Conservation (phyloP, 305 asterid genomes). For the Caryopteris hybrid region DNA sequence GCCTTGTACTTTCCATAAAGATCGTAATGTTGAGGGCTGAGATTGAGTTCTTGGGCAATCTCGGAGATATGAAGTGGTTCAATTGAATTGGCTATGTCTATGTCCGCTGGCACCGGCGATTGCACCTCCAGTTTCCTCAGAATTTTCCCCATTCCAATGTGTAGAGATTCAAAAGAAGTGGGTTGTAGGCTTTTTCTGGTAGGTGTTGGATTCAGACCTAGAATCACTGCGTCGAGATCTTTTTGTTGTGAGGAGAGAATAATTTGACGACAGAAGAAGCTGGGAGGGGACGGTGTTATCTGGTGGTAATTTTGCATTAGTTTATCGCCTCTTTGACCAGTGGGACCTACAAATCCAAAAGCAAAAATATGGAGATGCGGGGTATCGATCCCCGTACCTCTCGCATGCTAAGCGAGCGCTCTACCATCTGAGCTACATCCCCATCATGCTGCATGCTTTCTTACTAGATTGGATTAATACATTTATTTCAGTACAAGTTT, state of each 20-base stretch:
- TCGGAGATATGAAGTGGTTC: slow-evolving; percentile 75
- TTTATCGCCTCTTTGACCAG: no score
- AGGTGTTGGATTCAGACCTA: no score
- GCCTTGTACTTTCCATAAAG: slow-evolving; percentile 91
- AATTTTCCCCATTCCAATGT: slow-evolving; percentile 60
- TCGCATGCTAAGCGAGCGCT: slow-evolving; percentile 99
- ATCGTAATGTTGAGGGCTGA: slow-evolving; percentile 68
- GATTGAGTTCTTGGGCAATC: slow-evolving; percentile 73
- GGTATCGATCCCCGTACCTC: slow-evolving; percentile 99
- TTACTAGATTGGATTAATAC: no score
- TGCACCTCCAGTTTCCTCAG: slow-evolving; percentile 62
- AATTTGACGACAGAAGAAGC: no score
- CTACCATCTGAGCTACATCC: slow-evolving; percentile 98
- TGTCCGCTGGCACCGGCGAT: slow-evolving; percentile 92
- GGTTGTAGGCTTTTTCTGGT: no score
- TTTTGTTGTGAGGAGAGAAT: no score
- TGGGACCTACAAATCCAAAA: no score
- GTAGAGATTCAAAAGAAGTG: neutral
- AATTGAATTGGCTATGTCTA: slow-evolving; percentile 89
- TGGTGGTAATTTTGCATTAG: no score
- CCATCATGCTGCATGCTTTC: no score
- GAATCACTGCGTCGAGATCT: no score
- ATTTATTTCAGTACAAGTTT: no score
- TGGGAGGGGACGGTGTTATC: no score
- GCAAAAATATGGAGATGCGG: slow-evolving; percentile 78